Base-by-base conservation (phyloP, 2,329 filamentous ascomycete genomes). In the Fusarium anguioides region DNA sequence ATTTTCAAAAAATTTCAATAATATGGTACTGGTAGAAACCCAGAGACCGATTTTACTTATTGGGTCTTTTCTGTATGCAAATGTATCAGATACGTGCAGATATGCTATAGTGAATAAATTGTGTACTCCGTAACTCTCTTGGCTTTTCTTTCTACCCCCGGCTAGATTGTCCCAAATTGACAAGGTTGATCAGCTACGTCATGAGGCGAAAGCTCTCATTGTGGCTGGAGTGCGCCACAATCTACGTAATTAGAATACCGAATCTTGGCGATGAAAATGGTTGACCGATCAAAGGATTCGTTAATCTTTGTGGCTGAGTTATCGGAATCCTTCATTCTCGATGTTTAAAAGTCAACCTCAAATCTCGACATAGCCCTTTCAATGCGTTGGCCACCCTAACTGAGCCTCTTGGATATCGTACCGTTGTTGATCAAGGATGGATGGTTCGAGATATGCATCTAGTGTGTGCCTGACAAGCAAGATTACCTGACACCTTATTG, bases 401-500 rank as follows among this genome's bases (percentile, higher is more conserved):
- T 63, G 27, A 50, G 55, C 56, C 66, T 61, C 60, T 24, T 50
- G n/a, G 44, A 42, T 37, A 64, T 33, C 54, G 49, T 33, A 65
- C n/a, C n/a, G n/a, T n/a, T n/a, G 45, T 37, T 37, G 21, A 17
- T 31, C 31, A 20, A 20, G 29, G 21, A 26, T 40, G 29, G 21
- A 26, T 40, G 26, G n/a, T 21, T 33, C n/a, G 37, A 56, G 37
- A 40, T 62, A 45, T 31, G 50, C 49, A 40, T n/a, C n/a, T n/a
- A n/a, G n/a, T n/a, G 37, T 52, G 51, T 59, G 55, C 48, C 46
- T 52, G 51, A 23, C 47, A 51, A 63, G 49, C 57, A 64, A 59
- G 63, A 64, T 47, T 53, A 39, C 41, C 66, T 71, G 58, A 69
- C 68, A 58, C 55, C 45, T 54, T 50, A 36, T 47, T 52, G 56